A percentile compares a stretch with the other conserved stretches of the same genome.
Evolutionary conservation across 768 basidiomycete species (phyloP).

Genomic region (Cytidiella melzeri): DNA sequence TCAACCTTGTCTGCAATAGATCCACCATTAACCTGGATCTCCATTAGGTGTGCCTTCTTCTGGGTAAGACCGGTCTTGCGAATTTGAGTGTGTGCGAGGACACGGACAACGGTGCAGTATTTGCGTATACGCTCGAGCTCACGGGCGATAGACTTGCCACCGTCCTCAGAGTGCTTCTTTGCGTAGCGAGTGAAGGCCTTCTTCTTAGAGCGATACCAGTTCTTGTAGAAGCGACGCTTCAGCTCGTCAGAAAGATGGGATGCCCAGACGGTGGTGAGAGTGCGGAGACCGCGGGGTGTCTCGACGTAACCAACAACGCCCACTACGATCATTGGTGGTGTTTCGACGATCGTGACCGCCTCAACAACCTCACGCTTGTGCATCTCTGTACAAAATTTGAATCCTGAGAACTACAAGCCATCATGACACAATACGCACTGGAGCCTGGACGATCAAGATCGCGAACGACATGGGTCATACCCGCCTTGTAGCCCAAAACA

Average conservation of each 20-base stretch:
- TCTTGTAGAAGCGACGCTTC: conserved; percentile 99
- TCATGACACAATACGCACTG: conserved; percentile 53
- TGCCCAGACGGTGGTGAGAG: conserved; percentile 98
- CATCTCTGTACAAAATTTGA: conserved; percentile 64
- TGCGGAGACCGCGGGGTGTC: conserved; percentile 97
- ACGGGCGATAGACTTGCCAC: conserved; percentile 84
- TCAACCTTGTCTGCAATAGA: conserved; percentile 95
- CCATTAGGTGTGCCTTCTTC: conserved; percentile 99
- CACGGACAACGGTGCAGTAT: conserved; percentile 99
- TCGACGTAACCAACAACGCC: conserved; percentile 99
- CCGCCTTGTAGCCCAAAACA: conserved; percentile 98
- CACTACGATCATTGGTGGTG: conserved; percentile 92
- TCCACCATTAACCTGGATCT: conserved; percentile 99
- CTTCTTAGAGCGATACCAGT: conserved; percentile 99
- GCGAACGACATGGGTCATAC: conserved; percentile 99
- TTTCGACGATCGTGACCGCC: conserved; percentile 93
- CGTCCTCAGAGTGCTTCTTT: conserved; percentile 96
- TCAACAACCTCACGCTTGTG: conserved; percentile 99
- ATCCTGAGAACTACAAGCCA: not conserved
- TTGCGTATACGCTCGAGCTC: conserved; percentile 99
- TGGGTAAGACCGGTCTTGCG: conserved; percentile 95
- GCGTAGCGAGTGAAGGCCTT: conserved; percentile 99
- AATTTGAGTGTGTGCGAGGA: conserved; percentile 98
- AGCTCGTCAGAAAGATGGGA: conserved; percentile 96
- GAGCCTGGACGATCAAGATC: conserved; percentile 99